Conservation (phyloP, 176 grass and related monocot species). For the Musa schizocarpa region DNA sequence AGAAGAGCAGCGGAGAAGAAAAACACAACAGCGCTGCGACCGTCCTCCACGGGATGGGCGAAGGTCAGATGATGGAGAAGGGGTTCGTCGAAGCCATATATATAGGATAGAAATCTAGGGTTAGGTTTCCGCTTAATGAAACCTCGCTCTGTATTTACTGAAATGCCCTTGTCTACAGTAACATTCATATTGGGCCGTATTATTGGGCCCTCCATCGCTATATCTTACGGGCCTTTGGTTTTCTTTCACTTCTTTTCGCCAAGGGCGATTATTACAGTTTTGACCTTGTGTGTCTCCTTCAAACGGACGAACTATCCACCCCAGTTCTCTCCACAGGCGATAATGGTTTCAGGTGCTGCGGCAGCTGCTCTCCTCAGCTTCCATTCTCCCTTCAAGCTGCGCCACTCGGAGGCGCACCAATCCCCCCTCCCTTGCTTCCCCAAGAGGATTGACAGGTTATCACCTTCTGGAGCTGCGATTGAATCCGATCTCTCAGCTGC, state of each 20-base stretch:
- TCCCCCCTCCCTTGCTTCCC: background rate
- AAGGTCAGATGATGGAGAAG: too few species aligned
- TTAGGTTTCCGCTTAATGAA: background rate
- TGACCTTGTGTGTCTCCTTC: too few species aligned
- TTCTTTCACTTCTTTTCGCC: too few species aligned
- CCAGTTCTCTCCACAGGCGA: too few species aligned
- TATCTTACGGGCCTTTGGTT: too few species aligned
- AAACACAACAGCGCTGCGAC: too few species aligned
- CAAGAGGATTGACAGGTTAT: background rate
- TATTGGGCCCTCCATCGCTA: background rate
- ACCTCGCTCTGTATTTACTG: background rate
- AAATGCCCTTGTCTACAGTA: background rate
- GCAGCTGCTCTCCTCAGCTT: background rate
- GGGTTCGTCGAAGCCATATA: background rate
- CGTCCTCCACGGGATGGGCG: too few species aligned
- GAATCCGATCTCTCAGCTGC: slow-evolving; percentile 4
- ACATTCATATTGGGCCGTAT: background rate
- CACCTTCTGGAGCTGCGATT: background rate
- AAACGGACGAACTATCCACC: too few species aligned
- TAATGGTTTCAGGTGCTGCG: background rate
- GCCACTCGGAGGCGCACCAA: background rate
- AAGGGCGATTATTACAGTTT: too few species aligned
- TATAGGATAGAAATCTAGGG: background rate
- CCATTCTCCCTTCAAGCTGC: background rate
- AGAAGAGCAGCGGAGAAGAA: background rate